Evolutionary conservation across 176 grass and related monocot species (phyloP), one percentile per base, ranked within the genome.

Genomic region (Triticum urartu): DNA sequence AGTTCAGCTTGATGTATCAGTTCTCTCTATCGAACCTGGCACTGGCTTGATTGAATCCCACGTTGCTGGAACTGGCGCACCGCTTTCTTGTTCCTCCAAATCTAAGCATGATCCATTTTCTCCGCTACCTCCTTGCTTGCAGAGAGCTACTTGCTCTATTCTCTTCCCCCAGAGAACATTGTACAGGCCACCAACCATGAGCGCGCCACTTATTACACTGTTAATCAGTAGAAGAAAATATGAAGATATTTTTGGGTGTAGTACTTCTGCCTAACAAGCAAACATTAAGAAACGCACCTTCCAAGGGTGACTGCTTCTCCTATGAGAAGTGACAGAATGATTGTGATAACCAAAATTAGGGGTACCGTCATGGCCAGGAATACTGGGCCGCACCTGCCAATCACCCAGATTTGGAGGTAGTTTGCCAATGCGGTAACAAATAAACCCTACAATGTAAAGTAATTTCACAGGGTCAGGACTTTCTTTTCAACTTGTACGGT

Each of bases 141-240:
- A 33, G 1, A 14, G 66, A 77, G 32, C 81, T 38, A 11, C 11
- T 61, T 89, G 72, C 65, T 92, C 87, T 32, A 89, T 89, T 13
- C 77, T 90, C 68, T 93, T 87, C 7, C 81, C 85, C 77, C 64
- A 88, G 14, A 90, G 67, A 73, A 93, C 81, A 73, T 54, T 93
- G 65, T 93, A 90, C 39, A 93, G 78, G 42, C 91, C 56, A 6
- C 11, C 85, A 85, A 93, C 81, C 82, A 93, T 85, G 11, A 93
- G 68, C 10, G 68, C 26, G 47, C 91, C 85, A 59, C 88, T 89
- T 39, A 90, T 79, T 64, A 90, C 21, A 81, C 88, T 90, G 72
- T 21, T 59, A 5, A 72, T 34, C 43, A 79, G 45, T 14, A 48
- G 17, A 20, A 24, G 34, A 61, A 13, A 81, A 21, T 7, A 80